These are phyloP conservation scores for Neoascochyta sp. DNA, from an alignment of 2,329 filamentous ascomycete species.

Conservation along the genomic window DNA sequence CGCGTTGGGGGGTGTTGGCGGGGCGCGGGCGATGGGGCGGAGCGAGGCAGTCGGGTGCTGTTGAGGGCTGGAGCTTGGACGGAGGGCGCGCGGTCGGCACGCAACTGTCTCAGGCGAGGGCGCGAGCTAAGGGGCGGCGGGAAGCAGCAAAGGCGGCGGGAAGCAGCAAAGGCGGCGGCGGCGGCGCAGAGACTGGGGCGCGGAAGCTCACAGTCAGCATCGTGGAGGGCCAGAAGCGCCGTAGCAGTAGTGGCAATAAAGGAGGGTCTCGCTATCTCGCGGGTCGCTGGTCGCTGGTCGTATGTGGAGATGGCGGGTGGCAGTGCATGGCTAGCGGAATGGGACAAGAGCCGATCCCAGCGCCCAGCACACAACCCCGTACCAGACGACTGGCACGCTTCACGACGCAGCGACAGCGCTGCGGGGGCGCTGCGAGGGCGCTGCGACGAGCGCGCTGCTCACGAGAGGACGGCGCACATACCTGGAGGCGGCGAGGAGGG, in stretches of 20 bases:
- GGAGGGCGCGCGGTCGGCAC: conserved; percentile 13
- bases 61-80: conserved; percentile 1
- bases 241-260: conserved; percentile 21
- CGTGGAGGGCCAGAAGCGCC: conserved; percentile 19
- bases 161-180: conserved; percentile 9
- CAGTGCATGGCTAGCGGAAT: conserved; percentile 19
- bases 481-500: too few species aligned
- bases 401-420: conserved; percentile 1
- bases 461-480: too few species aligned
- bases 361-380: conserved; percentile 7
- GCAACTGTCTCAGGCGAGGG: conserved; percentile 30
- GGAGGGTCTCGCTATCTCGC: conserved; percentile 11
- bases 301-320: conserved; percentile 22
- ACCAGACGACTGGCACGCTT: conserved; percentile 6
- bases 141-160: conserved; percentile 14
- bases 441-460: neutral
- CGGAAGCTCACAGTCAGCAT: conserved; percentile 32
- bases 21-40: conserved; percentile 1
- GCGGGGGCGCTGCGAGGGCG: neutral
- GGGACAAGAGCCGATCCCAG: conserved; percentile 9
- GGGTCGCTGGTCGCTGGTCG: conserved; percentile 10
- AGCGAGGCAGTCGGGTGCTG: conserved; percentile 2
- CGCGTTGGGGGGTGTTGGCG: conserved; percentile 1
- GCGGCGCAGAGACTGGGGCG: conserved; percentile 15
- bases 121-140: conserved; percentile 22